These are phyloP conservation scores for Yamadazyma insecticola DNA, from an alignment of 805 yeast species.

Conservation along the genomic window DNA sequence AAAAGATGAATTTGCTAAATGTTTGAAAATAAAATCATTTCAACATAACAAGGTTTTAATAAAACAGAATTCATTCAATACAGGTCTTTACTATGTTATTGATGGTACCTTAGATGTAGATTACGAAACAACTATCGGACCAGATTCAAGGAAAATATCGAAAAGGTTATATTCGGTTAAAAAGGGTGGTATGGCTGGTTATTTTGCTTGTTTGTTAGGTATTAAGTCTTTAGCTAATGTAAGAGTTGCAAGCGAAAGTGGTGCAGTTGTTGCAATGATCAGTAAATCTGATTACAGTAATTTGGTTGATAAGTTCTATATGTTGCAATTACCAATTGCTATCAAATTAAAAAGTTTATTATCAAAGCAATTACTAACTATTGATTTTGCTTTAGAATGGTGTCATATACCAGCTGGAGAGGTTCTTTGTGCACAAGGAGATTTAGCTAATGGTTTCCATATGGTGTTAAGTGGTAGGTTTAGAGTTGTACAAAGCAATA, in stretches of 20 bases:
- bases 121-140: conserved; percentile 4
- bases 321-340: conserved; percentile 74
- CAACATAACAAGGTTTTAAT: conserved; percentile 54
- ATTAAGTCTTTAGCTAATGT: conserved; percentile 73
- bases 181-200: conserved; percentile 86
- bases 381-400: conserved; percentile 96
- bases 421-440: conserved; percentile 73
- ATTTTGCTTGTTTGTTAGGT: conserved; percentile 74
- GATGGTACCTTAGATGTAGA: conserved; percentile 70
- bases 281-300: conserved; percentile 59
- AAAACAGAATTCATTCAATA: conserved; percentile 58
- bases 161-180: conserved; percentile 53
- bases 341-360: conserved; percentile 63
- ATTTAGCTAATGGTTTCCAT: conserved; percentile 85
- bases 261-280: conserved; percentile 61
- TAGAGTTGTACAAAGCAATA: conserved; percentile 48
- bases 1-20: conserved; percentile 55
- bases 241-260: conserved; percentile 50
- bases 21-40: conserved; percentile 51
- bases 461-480: conserved; percentile 86
- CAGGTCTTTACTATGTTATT: conserved; percentile 77
- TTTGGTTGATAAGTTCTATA: conserved; percentile 70
- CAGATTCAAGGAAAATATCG: conserved; percentile 2
- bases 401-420: conserved; percentile 86
- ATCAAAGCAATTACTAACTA: conserved; percentile 60